Percentiles rank a stretch among this genome's conserved stretches.
These are phyloP conservation scores for Alternaria angustiovoidea DNA, from an alignment of 2,329 filamentous ascomycete genomes.

Conservation along the genomic window DNA sequence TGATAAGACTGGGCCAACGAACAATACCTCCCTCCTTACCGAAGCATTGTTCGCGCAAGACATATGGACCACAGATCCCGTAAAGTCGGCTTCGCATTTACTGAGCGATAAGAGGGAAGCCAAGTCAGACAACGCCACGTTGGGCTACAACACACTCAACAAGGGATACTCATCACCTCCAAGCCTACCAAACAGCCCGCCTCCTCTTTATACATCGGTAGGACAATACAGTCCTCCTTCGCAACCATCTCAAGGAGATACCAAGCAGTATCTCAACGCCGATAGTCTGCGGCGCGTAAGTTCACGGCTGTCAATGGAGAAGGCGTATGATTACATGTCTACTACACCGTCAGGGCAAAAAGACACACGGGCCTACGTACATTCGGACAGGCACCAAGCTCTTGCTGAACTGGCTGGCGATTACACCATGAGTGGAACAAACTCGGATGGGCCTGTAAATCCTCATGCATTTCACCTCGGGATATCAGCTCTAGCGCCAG, in stretches of 20 bases:
- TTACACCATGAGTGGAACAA: constrained; percentile 26
- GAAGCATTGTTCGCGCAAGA: background rate
- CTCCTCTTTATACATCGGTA: constrained; percentile 13
- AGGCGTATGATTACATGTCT: background rate
- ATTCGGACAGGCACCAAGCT: background rate
- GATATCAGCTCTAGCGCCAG: background rate
- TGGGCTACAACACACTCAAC: background rate
- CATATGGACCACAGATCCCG: background rate
- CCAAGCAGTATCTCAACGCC: background rate
- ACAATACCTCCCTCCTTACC: background rate
- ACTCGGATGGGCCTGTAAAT: constrained; percentile 28
- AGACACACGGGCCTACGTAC: background rate
- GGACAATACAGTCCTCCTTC: background rate
- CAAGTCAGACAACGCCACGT: background rate
- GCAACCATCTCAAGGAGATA: background rate
- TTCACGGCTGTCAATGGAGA: background rate
- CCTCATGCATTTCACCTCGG: constrained; percentile 21
- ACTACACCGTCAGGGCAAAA: no score
- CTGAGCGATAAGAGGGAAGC: background rate
- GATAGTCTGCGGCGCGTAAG: background rate
- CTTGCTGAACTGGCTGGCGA: constrained; percentile 24
- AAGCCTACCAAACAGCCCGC: constrained; percentile 4
- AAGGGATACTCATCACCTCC: background rate
- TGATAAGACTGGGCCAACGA: background rate
- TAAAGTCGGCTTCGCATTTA: background rate